phyloP scores from a whole-genome alignment of 768 basidiomycete genomes.

The Pleurotus tuber-regium region DNA sequence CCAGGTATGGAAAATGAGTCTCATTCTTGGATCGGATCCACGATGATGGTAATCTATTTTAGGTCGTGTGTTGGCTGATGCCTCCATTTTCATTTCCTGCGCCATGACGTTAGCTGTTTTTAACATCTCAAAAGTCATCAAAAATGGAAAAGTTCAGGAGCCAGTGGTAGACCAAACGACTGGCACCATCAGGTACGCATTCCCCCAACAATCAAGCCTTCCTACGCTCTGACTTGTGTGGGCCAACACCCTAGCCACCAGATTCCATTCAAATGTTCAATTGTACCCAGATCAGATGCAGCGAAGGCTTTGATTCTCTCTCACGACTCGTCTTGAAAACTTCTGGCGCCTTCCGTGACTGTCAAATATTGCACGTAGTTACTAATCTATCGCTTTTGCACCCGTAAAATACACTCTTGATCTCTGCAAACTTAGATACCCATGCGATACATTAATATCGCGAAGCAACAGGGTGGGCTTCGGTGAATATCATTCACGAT shows the following conservation, averaged over 20 bases:
- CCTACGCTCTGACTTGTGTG: neutral
- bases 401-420: no score
- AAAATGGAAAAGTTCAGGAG: constrained; percentile 25
- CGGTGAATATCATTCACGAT: no score
- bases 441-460: no score
- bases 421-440: no score
- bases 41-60: no score
- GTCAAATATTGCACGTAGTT: no score
- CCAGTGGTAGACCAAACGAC: constrained; percentile 39
- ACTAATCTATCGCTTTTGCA: no score
- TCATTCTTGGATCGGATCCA: no score
- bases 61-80: constrained; percentile 39
- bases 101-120: constrained; percentile 41
- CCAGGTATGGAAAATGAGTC: neutral
- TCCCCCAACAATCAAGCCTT: no score
- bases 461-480: no score
- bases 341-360: no score
- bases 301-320: constrained; percentile 36
- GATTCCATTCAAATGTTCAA: constrained; percentile 37
- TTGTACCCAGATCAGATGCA: constrained; percentile 38
- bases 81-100: constrained; percentile 36
- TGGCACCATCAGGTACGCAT: constrained; percentile 45
- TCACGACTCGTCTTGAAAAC: no score
- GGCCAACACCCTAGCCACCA: constrained; percentile 35
- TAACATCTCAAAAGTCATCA: constrained; percentile 29